These are phyloP conservation scores for Tolypocladium pustulatum DNA, from an alignment of 2,329 filamentous ascomycete genomes.

Conservation along the genomic window DNA sequence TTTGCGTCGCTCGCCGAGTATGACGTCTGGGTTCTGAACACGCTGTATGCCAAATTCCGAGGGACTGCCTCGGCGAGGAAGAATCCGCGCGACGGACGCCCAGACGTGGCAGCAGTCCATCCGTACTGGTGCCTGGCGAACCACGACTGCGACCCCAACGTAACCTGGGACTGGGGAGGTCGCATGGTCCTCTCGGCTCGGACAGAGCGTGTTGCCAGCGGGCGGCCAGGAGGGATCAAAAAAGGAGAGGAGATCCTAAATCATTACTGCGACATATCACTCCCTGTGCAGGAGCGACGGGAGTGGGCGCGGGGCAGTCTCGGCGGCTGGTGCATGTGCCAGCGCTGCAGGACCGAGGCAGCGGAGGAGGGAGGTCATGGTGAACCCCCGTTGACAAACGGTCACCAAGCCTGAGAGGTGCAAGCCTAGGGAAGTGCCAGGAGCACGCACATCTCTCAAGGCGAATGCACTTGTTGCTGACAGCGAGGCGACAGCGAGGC, in stretches of 20 bases:
- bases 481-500: neutral
- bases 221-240: conserved; percentile 49
- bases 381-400: neutral
- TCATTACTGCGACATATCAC: conserved; percentile 82
- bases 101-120: conserved; percentile 88
- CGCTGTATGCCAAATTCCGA: conserved; percentile 83
- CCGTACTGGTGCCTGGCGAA: conserved; percentile 95
- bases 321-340: conserved; percentile 81
- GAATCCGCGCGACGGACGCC: conserved; percentile 64
- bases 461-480: neutral
- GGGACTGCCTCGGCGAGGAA: conserved; percentile 84
- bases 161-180: conserved; percentile 86
- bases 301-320: conserved; percentile 85
- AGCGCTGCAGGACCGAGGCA: conserved; percentile 67
- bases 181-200: conserved; percentile 61
- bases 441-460: neutral
- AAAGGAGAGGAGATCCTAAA: conserved; percentile 80
- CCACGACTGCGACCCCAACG: conserved; percentile 91
- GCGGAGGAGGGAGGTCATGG: conserved; percentile 8
- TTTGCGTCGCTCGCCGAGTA: conserved; percentile 48
- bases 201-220: conserved; percentile 43
- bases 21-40: conserved; percentile 81
- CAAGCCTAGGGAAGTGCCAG: neutral
- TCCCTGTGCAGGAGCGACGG: conserved; percentile 69
- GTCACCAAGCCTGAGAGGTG: neutral